These are phyloP conservation scores for Taphrina pruni DNA, from an alignment of 1,139 yeast genomes.

Conservation along the genomic window DNA sequence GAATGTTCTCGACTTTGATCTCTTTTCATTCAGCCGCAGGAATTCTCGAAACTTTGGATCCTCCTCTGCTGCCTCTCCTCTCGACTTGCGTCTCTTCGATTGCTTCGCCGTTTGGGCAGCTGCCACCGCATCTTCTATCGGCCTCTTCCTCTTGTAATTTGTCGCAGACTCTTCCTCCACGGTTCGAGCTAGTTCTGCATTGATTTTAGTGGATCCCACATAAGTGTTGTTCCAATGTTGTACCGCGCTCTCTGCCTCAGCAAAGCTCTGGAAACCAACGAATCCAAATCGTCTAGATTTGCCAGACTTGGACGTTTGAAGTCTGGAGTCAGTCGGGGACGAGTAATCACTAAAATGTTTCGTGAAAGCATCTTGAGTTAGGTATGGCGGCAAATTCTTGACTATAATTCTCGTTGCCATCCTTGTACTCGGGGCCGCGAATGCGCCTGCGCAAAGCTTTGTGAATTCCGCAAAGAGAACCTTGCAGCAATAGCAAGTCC, in stretches of 20 bases:
- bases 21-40: constrained; percentile 81
- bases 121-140: constrained; percentile 70
- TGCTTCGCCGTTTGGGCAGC: constrained; percentile 60
- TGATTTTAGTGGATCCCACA: constrained; percentile 79
- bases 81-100: constrained; percentile 11
- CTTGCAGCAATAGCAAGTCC: no score
- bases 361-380: constrained; percentile 74
- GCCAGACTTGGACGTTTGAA: constrained; percentile 75
- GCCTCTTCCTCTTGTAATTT: constrained; percentile 42
- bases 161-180: constrained; percentile 32
- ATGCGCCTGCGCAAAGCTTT: neutral
- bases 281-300: constrained; percentile 93
- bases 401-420: constrained; percentile 76
- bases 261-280: constrained; percentile 74
- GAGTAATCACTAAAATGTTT: constrained; percentile 69
- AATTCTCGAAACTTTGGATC: constrained; percentile 79
- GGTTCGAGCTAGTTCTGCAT: constrained; percentile 77
- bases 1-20: constrained; percentile 70
- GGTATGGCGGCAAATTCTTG: constrained; percentile 85
- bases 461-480: neutral
- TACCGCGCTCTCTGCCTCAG: constrained; percentile 81
- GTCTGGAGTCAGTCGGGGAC: constrained; percentile 81
- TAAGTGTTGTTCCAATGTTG: constrained; percentile 75
- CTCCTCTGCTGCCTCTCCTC: constrained; percentile 36
- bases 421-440: neutral